Percentiles rank a stretch among this genome's conserved stretches.
Evolutionary conservation across 1,284 basidiomycete species (phyloP).

Genomic region (Prillingera fragicola): DNA sequence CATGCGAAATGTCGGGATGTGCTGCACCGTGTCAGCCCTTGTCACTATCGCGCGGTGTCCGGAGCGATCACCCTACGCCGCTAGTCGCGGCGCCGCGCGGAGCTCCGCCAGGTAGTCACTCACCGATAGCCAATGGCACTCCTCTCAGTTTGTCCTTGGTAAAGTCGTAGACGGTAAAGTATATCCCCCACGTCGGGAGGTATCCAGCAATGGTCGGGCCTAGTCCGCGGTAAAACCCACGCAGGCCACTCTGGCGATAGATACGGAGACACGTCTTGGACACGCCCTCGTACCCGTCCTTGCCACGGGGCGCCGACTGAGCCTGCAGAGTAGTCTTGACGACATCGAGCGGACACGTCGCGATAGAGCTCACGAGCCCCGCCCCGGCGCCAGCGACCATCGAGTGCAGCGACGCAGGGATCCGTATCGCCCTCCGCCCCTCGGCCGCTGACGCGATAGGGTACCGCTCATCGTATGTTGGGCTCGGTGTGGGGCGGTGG

Average conservation of each 20-base stretch:
- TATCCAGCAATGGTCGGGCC: slow-evolving; percentile 94
- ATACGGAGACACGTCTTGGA: slow-evolving; percentile 69
- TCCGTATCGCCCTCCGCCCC: background rate
- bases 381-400: slow-evolving; percentile 55
- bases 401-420: slow-evolving; percentile 43
- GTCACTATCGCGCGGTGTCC: too few relatives aligned
- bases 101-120: too few relatives aligned
- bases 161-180: slow-evolving; percentile 94
- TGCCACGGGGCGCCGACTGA: slow-evolving; percentile 62
- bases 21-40: slow-evolving; percentile 16
- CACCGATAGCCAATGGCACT: slow-evolving; percentile 6
- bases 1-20: slow-evolving; percentile 53
- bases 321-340: slow-evolving; percentile 97
- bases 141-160: slow-evolving; percentile 75
- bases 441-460: slow-evolving; percentile 2
- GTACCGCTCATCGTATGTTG: too few relatives aligned
- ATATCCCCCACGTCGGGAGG: slow-evolving; percentile 95
- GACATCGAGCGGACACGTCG: slow-evolving; percentile 95
- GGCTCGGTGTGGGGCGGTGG: background rate
- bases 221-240: slow-evolving; percentile 84
- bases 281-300: slow-evolving; percentile 69
- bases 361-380: slow-evolving; percentile 84
- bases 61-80: too few relatives aligned
- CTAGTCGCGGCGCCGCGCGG: too few relatives aligned
- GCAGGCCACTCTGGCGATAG: slow-evolving; percentile 66